Evolutionary conservation across 148 eudicot genomes (phyloP).

Genomic region (Chenopodium suecicum): DNA sequence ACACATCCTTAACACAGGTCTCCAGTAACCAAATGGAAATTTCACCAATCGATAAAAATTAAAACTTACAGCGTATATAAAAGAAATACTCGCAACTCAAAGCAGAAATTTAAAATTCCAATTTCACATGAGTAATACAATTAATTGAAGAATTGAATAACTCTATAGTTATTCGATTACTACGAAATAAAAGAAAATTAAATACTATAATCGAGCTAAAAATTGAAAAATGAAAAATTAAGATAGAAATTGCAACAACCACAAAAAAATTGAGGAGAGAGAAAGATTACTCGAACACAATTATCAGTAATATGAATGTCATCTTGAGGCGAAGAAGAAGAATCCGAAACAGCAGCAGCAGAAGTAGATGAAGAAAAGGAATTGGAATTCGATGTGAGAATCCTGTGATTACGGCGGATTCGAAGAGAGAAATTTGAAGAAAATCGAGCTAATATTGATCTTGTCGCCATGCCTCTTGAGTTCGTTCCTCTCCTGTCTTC

Average conservation of each 20-base stretch:
- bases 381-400: slow-evolving; percentile 39
- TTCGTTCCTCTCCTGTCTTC: not conserved
- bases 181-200: not conserved
- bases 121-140: not conserved
- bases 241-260: too few species aligned
- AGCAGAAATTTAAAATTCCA: not conserved
- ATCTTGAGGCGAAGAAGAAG: slow-evolving; percentile 45
- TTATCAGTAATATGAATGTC: slow-evolving; percentile 58
- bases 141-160: not conserved
- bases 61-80: not conserved
- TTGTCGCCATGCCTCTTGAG: slow-evolving; percentile 16
- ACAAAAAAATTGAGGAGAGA: not conserved
- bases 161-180: not conserved
- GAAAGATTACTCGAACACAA: slow-evolving; percentile 59
- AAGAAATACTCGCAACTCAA: not conserved
- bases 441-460: slow-evolving; percentile 51
- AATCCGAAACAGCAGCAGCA: slow-evolving; percentile 39
- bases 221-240: not conserved
- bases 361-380: slow-evolving; percentile 26
- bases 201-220: not conserved
- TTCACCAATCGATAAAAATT: not conserved
- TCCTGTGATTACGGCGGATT: slow-evolving; percentile 53
- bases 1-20: not conserved
- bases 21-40: not conserved
- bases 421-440: slow-evolving; percentile 40